Conservation (phyloP, 805 yeast species). For the Lipomyces starkeyi region DNA sequence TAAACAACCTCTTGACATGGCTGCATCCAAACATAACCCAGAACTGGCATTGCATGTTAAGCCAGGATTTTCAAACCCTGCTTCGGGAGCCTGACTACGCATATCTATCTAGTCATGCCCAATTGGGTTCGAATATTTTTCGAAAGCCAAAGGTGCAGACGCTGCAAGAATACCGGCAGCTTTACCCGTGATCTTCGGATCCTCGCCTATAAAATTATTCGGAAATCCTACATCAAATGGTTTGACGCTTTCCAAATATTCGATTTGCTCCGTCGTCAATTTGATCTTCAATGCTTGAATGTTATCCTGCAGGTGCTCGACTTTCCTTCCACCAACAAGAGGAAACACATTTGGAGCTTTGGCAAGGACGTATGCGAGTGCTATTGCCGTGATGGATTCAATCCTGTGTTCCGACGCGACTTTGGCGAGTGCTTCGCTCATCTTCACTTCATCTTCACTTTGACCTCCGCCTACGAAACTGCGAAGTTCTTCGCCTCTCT, state of each 20-base stretch:
- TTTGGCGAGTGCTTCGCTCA: slow-evolving; percentile 36
- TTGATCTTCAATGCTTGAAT: slow-evolving; percentile 36
- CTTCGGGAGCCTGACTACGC: too few relatives aligned
- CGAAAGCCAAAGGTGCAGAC: neutral
- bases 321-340: slow-evolving; percentile 40
- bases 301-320: slow-evolving; percentile 39
- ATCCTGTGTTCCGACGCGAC: slow-evolving; percentile 38
- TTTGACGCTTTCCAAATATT: slow-evolving; percentile 29
- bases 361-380: slow-evolving; percentile 40
- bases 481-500: slow-evolving; percentile 34
- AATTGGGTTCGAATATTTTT: neutral
- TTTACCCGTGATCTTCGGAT: slow-evolving; percentile 8
- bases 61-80: too few relatives aligned
- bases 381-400: slow-evolving; percentile 19
- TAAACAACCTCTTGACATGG: too few relatives aligned
- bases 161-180: slow-evolving; percentile 8
- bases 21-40: too few relatives aligned
- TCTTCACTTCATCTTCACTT: slow-evolving; percentile 29
- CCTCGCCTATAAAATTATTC: slow-evolving; percentile 18
- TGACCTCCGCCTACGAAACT: slow-evolving; percentile 20
- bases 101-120: neutral
- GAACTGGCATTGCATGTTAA: too few relatives aligned
- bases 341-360: slow-evolving; percentile 40
- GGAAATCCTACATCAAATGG: slow-evolving; percentile 40
- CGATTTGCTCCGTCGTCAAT: slow-evolving; percentile 35